A percentile compares a stretch with the other conserved stretches of the same genome.
Evolutionary conservation across 2,329 filamentous ascomycete genomes (phyloP).

Genomic region (Exophiala bonariae): DNA sequence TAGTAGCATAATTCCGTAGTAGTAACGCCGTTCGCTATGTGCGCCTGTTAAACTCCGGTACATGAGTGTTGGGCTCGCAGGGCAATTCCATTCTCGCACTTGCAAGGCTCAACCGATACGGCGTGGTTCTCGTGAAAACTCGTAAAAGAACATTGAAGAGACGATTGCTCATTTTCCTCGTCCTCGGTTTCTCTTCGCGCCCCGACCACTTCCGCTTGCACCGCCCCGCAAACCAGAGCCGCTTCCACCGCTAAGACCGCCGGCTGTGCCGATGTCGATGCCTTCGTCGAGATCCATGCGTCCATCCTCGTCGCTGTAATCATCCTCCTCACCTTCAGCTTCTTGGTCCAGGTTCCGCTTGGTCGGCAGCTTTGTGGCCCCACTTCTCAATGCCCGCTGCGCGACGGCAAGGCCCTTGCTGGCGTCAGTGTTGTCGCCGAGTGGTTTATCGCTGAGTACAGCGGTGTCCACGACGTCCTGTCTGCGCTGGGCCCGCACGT

Average conservation of each 20-base stretch:
- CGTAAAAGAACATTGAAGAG: neutral
- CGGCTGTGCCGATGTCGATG: constrained; percentile 12
- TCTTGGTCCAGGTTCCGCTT: constrained; percentile 44
- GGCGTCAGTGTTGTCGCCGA: constrained; percentile 22
- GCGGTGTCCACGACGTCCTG: constrained; percentile 52
- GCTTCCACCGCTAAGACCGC: neutral
- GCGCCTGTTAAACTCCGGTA: neutral
- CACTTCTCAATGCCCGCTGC: constrained; percentile 7
- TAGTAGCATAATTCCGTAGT: no score
- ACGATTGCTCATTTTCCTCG: constrained; percentile 10
- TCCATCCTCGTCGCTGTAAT: constrained; percentile 27
- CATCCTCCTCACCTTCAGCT: constrained; percentile 35
- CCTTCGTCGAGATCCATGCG: constrained; percentile 33
- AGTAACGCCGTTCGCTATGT: no score
- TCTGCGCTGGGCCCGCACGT: constrained; percentile 51
- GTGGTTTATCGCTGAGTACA: constrained; percentile 41
- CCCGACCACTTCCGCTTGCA: constrained; percentile 11
- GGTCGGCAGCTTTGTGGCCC: constrained; percentile 29
- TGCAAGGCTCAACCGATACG: no score
- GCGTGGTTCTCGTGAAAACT: no score
- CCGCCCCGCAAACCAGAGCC: constrained; percentile 6
- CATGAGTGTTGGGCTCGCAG: neutral
- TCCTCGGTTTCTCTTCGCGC: constrained; percentile 27
- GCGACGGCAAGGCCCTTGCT: constrained; percentile 19
- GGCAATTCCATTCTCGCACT: no score